These are phyloP conservation scores for Nitzschia putrida DNA, from an alignment of 108 stramenopile genomes.

Conservation along the genomic window DNA sequence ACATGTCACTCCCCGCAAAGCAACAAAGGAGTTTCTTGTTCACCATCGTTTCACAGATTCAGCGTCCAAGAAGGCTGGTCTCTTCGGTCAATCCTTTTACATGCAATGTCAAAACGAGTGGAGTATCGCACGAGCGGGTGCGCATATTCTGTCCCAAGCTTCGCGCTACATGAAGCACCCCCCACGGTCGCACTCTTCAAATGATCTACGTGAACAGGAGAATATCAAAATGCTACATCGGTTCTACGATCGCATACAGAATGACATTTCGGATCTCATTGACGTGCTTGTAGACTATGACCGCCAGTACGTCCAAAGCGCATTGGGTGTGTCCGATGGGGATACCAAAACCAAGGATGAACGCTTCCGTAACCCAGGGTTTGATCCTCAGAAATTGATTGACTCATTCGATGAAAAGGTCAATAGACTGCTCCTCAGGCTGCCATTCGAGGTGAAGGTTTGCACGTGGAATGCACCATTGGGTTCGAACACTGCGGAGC, in stretches of 20 bases:
- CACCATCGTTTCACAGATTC: conserved; percentile 64
- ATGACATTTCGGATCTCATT: conserved; percentile 65
- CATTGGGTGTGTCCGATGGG: conserved; percentile 40
- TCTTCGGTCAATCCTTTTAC: conserved; percentile 78
- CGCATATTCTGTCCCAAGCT: conserved; percentile 86
- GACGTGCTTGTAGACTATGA: conserved; percentile 70
- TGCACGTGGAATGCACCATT: conserved; percentile 63
- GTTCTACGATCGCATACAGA: conserved; percentile 54
- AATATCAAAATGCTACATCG: conserved; percentile 34
- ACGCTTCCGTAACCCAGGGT: conserved; percentile 47
- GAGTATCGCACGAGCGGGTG: conserved; percentile 88
- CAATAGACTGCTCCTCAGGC: conserved; percentile 49
- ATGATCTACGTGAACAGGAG: conserved; percentile 35
- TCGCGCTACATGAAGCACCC: conserved; percentile 59
- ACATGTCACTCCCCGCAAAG: conserved; percentile 64
- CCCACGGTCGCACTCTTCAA: conserved; percentile 20
- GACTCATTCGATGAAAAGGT: conserved; percentile 55
- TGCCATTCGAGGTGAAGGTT: conserved; percentile 87
- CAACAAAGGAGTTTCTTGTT: conserved; percentile 80
- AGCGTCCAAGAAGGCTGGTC: conserved; percentile 35
- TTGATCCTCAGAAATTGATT: conserved; percentile 58
- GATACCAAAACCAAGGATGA: conserved; percentile 9
- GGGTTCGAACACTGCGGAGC: conserved; percentile 49
- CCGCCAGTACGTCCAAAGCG: conserved; percentile 52
- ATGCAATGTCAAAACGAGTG: conserved; percentile 83